A percentile compares a stretch with the other conserved stretches of the same genome.
These are phyloP conservation scores for Nannochloropsis gaditana DNA, from an alignment of 108 stramenopile species.

Conservation along the genomic window DNA sequence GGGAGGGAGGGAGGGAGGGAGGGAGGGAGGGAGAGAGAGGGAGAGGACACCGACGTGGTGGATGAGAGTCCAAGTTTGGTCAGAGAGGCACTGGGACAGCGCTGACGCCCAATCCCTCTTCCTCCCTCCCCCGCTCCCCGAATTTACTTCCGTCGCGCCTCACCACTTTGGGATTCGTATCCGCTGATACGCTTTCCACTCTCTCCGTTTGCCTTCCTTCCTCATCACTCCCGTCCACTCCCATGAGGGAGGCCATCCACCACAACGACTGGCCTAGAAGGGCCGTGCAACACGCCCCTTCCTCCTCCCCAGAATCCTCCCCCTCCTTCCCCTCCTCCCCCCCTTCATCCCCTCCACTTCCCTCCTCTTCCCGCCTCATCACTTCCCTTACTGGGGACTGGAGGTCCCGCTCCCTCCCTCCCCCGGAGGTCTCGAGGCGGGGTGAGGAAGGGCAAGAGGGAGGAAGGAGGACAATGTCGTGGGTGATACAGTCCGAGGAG, in stretches of 20 bases:
- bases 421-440: background rate
- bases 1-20: background rate
- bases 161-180: background rate
- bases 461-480: background rate
- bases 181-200: background rate
- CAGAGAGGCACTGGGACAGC: too few species aligned
- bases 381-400: background rate
- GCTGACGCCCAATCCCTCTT: background rate
- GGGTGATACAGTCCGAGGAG: background rate
- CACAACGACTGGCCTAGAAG: too few species aligned
- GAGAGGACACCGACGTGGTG: background rate
- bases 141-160: background rate
- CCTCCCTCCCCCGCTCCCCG: background rate
- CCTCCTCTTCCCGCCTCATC: background rate
- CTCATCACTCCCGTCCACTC: background rate
- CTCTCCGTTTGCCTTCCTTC: background rate
- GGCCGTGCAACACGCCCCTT: background rate
- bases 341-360: background rate
- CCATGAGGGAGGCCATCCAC: background rate
- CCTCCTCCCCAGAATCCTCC: background rate
- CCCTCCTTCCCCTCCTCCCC: background rate
- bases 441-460: background rate
- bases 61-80: too few species aligned
- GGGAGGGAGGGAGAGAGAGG: background rate
- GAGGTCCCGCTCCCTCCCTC: background rate